These are phyloP conservation scores for Tolypocladium nubicola DNA, from an alignment of 2,329 filamentous ascomycete genomes.

Conservation along the genomic window DNA sequence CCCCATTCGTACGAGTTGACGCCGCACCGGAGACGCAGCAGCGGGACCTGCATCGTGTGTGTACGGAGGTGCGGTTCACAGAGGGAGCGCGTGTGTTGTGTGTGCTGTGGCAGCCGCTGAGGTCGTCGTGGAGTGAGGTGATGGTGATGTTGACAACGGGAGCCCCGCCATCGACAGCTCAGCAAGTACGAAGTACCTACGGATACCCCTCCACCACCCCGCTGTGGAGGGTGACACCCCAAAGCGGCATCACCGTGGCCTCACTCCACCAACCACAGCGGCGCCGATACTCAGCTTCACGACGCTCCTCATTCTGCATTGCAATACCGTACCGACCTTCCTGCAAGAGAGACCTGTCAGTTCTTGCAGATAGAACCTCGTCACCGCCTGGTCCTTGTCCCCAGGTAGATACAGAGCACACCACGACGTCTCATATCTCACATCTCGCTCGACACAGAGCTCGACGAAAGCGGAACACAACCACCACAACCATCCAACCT, in stretches of 20 bases:
- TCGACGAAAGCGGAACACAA: neutral
- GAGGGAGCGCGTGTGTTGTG: neutral
- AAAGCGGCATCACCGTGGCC: neutral
- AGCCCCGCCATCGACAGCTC: neutral
- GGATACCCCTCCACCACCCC: neutral
- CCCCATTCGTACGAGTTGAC: conserved; percentile 99
- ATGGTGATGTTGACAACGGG: neutral
- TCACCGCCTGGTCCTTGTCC: neutral
- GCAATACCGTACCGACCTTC: too few relatives aligned
- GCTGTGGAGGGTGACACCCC: neutral
- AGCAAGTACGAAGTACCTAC: neutral
- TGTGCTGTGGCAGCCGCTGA: neutral
- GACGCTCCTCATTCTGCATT: neutral
- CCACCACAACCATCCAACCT: neutral
- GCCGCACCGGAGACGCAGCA: conserved; percentile 79
- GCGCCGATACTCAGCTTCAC: neutral
- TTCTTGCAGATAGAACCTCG: too few relatives aligned
- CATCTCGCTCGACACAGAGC: neutral
- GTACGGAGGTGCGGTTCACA: neutral
- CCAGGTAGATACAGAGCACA: neutral
- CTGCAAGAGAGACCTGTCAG: too few relatives aligned
- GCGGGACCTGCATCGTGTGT: conserved; percentile 56
- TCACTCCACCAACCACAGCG: neutral
- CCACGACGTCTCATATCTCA: neutral
- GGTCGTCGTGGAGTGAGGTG: neutral